Evolutionary conservation across 257 asterid genomes (phyloP).

Genomic region (Solanum tarijense): DNA sequence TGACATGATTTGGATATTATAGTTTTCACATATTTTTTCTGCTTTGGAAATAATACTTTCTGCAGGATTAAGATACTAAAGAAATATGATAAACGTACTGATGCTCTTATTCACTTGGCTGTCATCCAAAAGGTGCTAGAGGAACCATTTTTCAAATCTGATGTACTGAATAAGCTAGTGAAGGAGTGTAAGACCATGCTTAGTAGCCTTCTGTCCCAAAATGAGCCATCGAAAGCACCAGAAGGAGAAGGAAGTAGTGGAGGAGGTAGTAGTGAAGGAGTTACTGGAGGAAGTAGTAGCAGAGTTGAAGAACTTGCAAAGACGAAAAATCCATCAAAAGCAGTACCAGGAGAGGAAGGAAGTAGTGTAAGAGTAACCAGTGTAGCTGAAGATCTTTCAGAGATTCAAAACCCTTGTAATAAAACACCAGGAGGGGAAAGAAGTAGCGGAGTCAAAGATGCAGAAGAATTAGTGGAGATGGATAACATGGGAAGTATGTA

Average conservation of each 20-base stretch:
- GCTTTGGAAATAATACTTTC: background rate
- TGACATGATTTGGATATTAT: background rate
- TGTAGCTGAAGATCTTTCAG: background rate
- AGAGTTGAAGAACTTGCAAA: background rate
- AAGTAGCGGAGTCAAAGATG: constrained; percentile 19
- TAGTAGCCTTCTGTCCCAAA: constrained; percentile 34
- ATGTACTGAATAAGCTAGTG: constrained; percentile 38
- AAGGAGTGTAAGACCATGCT: constrained; percentile 57
- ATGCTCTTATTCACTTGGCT: constrained; percentile 7
- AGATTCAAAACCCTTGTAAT: background rate
- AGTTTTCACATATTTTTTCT: background rate
- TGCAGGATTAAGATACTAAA: constrained; percentile 2
- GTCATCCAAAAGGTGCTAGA: constrained; percentile 6
- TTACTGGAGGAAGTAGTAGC: background rate
- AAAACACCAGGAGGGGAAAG: background rate
- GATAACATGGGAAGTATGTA: constrained; percentile 51
- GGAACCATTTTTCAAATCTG: constrained; percentile 4
- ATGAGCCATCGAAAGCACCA: background rate
- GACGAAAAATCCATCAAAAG: background rate
- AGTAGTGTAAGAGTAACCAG: constrained; percentile 23
- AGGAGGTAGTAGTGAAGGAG: background rate
- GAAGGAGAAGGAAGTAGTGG: background rate
- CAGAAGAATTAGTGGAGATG: constrained; percentile 41
- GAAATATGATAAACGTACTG: constrained; percentile 13
- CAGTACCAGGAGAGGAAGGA: constrained; percentile 1